Base-by-base conservation (phyloP, 2,329 filamentous ascomycete genomes). In the Fusarium ambrosium region DNA sequence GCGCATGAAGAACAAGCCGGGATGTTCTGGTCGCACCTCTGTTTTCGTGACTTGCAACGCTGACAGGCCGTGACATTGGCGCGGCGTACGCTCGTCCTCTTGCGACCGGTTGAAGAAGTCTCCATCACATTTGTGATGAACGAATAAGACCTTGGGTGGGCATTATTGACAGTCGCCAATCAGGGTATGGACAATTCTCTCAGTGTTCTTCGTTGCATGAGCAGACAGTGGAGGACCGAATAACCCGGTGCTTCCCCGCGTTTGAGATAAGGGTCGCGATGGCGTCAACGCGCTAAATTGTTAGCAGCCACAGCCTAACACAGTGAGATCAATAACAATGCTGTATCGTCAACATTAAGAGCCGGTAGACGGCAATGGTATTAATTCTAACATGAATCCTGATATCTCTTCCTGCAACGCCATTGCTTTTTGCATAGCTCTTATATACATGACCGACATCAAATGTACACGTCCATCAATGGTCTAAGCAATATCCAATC, bases 61-160 rank as follows among this genome's bases (percentile, higher is more conserved):
- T 71, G 64, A 3, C 75, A 77, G 11, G 75, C 75, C 5, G 75
- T 77, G 5, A 77, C 75, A 13, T 77, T 77, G 9, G 75, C 71
- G 1, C 75, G 70, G 9, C 75, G 60, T 5, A 77, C 75, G 14
- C 58, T 71, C 4, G 29, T 72, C 51, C 69, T n/a, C 16, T 69
- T 72, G 16, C 65, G 58, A 3, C 10, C 53, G 1, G 62, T 6
- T 13, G 22, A 14, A n/a, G 29, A 14, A 20, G 13, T n/a, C 3
- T 68, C 18, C 70, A 72, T 72, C 53, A 34, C n/a, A 9, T 24
- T 18, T 3, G 53, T n/a, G 29, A 36, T 56, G 27, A n/a, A 11
- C 14, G 53, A 34, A 36, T 53, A 2, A 51, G 24, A 29, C 4
- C 24, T 8, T 3, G 4, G 10, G 10, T 8, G 45, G 1, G 16